Base-by-base conservation (phyloP, 1,284 basidiomycete species). In the Moesziomyces globuligerus region DNA sequence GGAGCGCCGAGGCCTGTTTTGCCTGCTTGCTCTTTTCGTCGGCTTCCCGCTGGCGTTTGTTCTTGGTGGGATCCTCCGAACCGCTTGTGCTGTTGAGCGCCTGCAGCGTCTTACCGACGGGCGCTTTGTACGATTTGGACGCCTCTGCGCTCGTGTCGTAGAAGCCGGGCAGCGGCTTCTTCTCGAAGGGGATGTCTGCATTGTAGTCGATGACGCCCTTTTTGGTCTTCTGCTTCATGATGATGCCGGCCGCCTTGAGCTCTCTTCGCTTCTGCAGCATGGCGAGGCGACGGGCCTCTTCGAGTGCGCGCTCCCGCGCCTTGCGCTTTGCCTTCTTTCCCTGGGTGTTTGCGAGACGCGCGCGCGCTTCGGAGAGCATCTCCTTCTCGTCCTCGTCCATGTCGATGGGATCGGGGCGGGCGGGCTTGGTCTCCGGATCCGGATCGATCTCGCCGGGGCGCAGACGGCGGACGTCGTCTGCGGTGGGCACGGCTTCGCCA, bases 321-420 rank as follows among this genome's bases (percentile, higher is more conserved):
- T 98, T 98, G 73, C 96, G 90, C 84, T 98, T 98, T 2, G 96
- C 96, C 84, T 99, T 98, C 84, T 99, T 99, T 26, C 96, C 96
- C 83, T 99, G 96, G 0, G 96, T 99, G 82, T 99, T 99, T 47
- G 96, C 96, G 39, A 99, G 86, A 85, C 96, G 90, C 9, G 96
- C 96, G 75, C 96, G 90, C 46, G 96, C 96, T 83, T 99, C 96
- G 7, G 94, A 98, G 72, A 99, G 86, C 96, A 99, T 98, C 84
- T 98, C 96, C 89, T 98, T 98, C 84, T 98, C 96, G 81, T 95
- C 96, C 84, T 99, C 96, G 83, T 99, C 96, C 96, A 99, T 99
- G 85, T 99, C 96, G 78, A 98, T 96, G 6, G 96, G 95, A 85
- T 99, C 96, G 6, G 96, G 96, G 26, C 95, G 87, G 1, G 96